Percentiles rank a stretch among this genome's conserved stretches.
Evolutionary conservation across 371 early-diverging fungal species (phyloP).

Genomic region (Cladochytrium tenue): DNA sequence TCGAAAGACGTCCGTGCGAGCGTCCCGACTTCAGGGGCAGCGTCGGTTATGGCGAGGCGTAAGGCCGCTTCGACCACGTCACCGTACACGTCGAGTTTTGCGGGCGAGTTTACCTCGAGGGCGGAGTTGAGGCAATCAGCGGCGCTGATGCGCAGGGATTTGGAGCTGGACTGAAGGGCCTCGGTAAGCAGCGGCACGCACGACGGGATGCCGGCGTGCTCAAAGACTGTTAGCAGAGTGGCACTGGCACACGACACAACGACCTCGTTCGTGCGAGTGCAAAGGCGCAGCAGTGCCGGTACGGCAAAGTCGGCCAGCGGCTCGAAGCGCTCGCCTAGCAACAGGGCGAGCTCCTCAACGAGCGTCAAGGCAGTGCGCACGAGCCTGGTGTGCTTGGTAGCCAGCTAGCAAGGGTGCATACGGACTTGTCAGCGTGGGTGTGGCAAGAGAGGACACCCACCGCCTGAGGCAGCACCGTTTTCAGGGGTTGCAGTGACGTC

Average conservation of each 20-base stretch:
- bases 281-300: conserved; percentile 31
- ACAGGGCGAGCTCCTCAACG: conserved; percentile 25
- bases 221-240: too few relatives aligned
- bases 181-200: too few relatives aligned
- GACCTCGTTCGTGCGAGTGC: conserved; percentile 41
- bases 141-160: too few relatives aligned
- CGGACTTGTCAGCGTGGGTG: background rate
- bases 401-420: conserved; percentile 23
- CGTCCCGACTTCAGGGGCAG: too few relatives aligned
- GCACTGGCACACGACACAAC: conserved; percentile 26
- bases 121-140: too few relatives aligned
- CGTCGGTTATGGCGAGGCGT: too few relatives aligned
- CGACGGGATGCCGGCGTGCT: too few relatives aligned
- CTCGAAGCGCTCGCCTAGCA: conserved; percentile 30
- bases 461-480: conserved; percentile 7
- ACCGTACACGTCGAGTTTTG: too few relatives aligned
- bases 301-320: conserved; percentile 28
- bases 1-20: too few relatives aligned
- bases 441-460: conserved; percentile 6
- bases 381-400: conserved; percentile 41
- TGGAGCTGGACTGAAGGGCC: too few relatives aligned
- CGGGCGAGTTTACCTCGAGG: too few relatives aligned
- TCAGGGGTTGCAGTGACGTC: conserved; percentile 4
- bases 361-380: conserved; percentile 31
- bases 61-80: too few relatives aligned